Base-by-base conservation (phyloP, 768 basidiomycete species). In the Trametes villosa region DNA sequence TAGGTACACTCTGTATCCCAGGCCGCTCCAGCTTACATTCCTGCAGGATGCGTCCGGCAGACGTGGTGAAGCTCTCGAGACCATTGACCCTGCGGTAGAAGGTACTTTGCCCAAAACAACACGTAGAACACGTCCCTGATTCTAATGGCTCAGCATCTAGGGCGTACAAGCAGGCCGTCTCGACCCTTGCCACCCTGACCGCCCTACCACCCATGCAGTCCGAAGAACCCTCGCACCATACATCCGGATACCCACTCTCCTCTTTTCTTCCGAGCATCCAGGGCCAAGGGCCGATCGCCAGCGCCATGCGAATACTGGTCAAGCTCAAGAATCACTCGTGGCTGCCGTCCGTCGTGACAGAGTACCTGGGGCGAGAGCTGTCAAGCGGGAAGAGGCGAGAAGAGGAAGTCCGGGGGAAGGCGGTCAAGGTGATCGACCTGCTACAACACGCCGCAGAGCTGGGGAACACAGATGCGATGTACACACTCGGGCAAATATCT, bases 401-500 rank as follows among this genome's bases (percentile, higher is more conserved):
- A 18, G 90, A 91, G 46, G 91, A 92, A 62, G 73, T 85, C 65
- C 79, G 77, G 20, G 79, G 83, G 3, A 90, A 89, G 68, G 88
- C 90, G 9, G 86, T 92, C 70, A 94, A 94, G 71, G 90, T 92
- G 31, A 69, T 94, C 15, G 91, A 93, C 68, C 71, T 95, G 12
- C 75, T 95, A 30, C 84, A 92, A 59, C 89, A 92, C 74, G 91
- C 93, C 0, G 85, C 86, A 8, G 91, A 92, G 54, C 74, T 92
- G 47, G 94, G 93, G 13, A 83, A 91, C 68, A 72, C 72, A 56
- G 89, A 94, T 57, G 92, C 92, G 11, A 66, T 92, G 27, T 92
- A 83, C 68, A 81, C 81, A 1, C 79, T 89, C 13, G 90, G 83
- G 1, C 79, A 84, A 53, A 73, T 93, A 48, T 88, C 88, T 49